Evolutionary conservation across 2,329 filamentous ascomycete genomes (phyloP).

Genomic region (Didymella exigua): DNA sequence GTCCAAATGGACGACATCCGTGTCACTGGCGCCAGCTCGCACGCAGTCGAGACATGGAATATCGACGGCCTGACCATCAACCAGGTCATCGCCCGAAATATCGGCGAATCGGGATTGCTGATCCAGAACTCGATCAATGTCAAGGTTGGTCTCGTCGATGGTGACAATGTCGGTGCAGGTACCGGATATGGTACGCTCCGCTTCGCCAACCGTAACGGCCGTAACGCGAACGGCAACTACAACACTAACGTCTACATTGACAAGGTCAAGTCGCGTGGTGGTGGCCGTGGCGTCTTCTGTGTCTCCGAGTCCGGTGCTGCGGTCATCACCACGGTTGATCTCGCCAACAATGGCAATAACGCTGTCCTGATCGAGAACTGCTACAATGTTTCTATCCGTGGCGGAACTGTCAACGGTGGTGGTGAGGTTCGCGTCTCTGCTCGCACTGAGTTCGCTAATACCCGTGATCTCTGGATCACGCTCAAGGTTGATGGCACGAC

Average conservation of each 20-base stretch:
- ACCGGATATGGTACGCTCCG: slow-evolving; percentile 63
- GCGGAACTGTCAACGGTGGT: slow-evolving; percentile 60
- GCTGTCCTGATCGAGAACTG: slow-evolving; percentile 66
- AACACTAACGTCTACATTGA: slow-evolving; percentile 60
- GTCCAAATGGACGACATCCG: slow-evolving; percentile 60
- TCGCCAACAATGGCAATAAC: slow-evolving; percentile 61
- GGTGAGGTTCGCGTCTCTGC: slow-evolving; percentile 62
- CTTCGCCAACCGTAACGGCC: slow-evolving; percentile 63
- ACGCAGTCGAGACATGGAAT: slow-evolving; percentile 66
- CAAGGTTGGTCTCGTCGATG: slow-evolving; percentile 60
- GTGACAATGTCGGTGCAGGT: slow-evolving; percentile 59
- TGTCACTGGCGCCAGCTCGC: slow-evolving; percentile 60
- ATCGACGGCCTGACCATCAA: slow-evolving; percentile 61
- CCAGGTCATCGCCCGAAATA: slow-evolving; percentile 59
- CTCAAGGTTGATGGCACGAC: slow-evolving; percentile 57
- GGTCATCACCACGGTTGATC: slow-evolving; percentile 57
- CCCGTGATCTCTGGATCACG: slow-evolving; percentile 57
- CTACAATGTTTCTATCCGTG: slow-evolving; percentile 59
- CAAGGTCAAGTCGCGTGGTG: slow-evolving; percentile 61
- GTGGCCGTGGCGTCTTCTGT: slow-evolving; percentile 64
- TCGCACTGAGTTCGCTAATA: slow-evolving; percentile 61
- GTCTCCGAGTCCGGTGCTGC: slow-evolving; percentile 62
- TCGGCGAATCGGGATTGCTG: slow-evolving; percentile 63
- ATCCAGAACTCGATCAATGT: slow-evolving; percentile 61
- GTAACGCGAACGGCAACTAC: slow-evolving; percentile 56